Evolutionary conservation across 1,284 basidiomycete species (phyloP), one percentile per base, ranked within the genome.

Genomic region (Psilocybe mexicana): DNA sequence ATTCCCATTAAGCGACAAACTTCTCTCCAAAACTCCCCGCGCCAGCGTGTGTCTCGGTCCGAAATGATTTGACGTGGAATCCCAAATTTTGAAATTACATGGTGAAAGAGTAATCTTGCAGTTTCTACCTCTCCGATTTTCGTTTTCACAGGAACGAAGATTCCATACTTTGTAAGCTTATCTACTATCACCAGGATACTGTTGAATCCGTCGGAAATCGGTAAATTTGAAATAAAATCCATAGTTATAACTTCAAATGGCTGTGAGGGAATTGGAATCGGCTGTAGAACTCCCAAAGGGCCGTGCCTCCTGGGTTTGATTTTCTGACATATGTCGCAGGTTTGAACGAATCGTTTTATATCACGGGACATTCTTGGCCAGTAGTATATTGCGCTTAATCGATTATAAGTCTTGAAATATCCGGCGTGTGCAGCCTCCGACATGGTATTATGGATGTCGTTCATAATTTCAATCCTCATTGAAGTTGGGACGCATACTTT

Each of bases 151-250:
- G 75, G 73, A 2, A 78, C 72, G 58, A 81, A 77, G 23, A 71
- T 63, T 0, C 68, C 70, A 57, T 69, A 67, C 60, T 83, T 82
- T 6, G 76, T 77, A 5, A 80, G 65, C 40, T 65, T 65, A 57
- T 74, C 71, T 3, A 74, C 70, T 0, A 74, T 63, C 0, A 74
- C 70, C 2, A 72, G 49, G 0, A 73, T 52, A 10, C 57, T 59
- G 12, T 62, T 66, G 61, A 56, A 77, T 1, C 68, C 70, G 2
- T 54, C 52, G 0, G 73, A 76, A 2, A 18, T 2, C 0, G 79
- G 80, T 2, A 82, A 66, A 8, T 72, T 69, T 5, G 70, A 68
- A 33, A 84, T 79, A 49, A 77, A 70, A 59, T 84, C 80, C 72
- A 81, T 73, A 0, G 74, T 74, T 4, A 83, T 68, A 0, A 69